A percentile compares a stretch with the other conserved stretches of the same genome.
These are phyloP conservation scores for Plantago coronopus DNA, from an alignment of 305 asterid genomes.

Conservation along the genomic window DNA sequence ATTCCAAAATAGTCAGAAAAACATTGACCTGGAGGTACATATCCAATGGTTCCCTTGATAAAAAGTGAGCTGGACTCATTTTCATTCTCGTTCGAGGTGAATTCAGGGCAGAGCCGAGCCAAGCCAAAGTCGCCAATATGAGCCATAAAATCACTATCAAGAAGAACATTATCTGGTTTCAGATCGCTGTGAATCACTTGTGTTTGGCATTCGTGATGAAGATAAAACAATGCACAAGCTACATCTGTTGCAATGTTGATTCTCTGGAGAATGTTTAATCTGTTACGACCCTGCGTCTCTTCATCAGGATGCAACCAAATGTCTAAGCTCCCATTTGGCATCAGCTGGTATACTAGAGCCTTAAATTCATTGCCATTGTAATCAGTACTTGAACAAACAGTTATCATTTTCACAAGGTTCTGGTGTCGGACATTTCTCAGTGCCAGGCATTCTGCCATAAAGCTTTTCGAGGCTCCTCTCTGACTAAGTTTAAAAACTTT, in stretches of 20 bases:
- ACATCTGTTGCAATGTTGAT: slow-evolving; percentile 28
- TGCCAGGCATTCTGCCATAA: slow-evolving; percentile 35
- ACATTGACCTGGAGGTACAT: slow-evolving; percentile 36
- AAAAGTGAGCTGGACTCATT: slow-evolving; percentile 28
- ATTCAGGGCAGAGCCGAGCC: slow-evolving; percentile 25
- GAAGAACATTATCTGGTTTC: slow-evolving; percentile 36
- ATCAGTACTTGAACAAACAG: slow-evolving; percentile 34
- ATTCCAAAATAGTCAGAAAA: background rate
- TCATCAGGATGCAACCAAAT: slow-evolving; percentile 33
- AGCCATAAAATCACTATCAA: slow-evolving; percentile 28
- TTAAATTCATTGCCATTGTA: slow-evolving; percentile 32
- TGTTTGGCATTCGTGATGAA: slow-evolving; percentile 31
- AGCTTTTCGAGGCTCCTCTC: slow-evolving; percentile 34
- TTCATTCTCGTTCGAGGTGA: slow-evolving; percentile 10
- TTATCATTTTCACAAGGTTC: slow-evolving; percentile 35
- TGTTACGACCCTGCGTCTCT: background rate
- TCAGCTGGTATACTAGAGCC: slow-evolving; percentile 28
- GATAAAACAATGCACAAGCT: slow-evolving; percentile 33
- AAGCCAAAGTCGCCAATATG: slow-evolving; percentile 38
- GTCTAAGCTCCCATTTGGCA: slow-evolving; percentile 41
- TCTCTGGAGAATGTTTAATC: slow-evolving; percentile 30
- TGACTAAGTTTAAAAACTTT: slow-evolving; percentile 32
- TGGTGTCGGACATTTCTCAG: slow-evolving; percentile 32
- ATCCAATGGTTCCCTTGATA: slow-evolving; percentile 35
- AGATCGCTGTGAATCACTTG: slow-evolving; percentile 33